Base-by-base conservation (phyloP, 2,329 filamentous ascomycete species). In the Penicillium sp. region DNA sequence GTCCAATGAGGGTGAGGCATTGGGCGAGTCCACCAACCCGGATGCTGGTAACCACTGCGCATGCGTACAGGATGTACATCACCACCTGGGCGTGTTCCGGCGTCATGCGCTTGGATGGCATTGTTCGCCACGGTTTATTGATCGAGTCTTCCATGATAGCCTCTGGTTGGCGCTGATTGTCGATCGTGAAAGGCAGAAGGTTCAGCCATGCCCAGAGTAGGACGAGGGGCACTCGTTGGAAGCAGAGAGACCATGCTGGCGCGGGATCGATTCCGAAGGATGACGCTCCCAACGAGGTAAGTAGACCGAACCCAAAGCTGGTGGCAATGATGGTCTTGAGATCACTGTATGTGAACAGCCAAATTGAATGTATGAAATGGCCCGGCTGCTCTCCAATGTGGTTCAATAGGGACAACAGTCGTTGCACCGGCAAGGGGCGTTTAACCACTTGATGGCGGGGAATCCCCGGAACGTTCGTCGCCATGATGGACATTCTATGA, bases 51-150 rank as follows among this genome's bases (percentile, higher is more conserved):
- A 7, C 37, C 36, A 40, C 18, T 27, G 50, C 35, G 19, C 41
- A 9, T 27, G 19, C 22, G 22, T 53, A 53, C 9, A 53, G 27
- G 33, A 41, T 31, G 35, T 31, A 53, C 50, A 53, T 53, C 27
- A 53, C 50, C 35, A 39, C 27, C 50, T 53, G 31, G 35, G 50
- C 50, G 11, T 53, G 50, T 16, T 53, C 35, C 11, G 50, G 24
- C 11, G 35, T 53, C 35, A 53, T 53, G 31, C 35, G 35, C 41
- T 36, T 53, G 37, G 33, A 24, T 5, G 50, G 50, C 50, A 53
- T 40, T 10, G 50, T 39, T 36, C 52, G 43, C 56, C 52, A 59
- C n/a, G 56, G 52, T 27, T 59, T 59, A 39, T 59, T 59, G 44
- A 55, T 19, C 13, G 44, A 16, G 27, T 59, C 56, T 47, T 59